Base-by-base conservation (phyloP, 1,139 yeast species). In the Suhomyces choctaworum region DNA sequence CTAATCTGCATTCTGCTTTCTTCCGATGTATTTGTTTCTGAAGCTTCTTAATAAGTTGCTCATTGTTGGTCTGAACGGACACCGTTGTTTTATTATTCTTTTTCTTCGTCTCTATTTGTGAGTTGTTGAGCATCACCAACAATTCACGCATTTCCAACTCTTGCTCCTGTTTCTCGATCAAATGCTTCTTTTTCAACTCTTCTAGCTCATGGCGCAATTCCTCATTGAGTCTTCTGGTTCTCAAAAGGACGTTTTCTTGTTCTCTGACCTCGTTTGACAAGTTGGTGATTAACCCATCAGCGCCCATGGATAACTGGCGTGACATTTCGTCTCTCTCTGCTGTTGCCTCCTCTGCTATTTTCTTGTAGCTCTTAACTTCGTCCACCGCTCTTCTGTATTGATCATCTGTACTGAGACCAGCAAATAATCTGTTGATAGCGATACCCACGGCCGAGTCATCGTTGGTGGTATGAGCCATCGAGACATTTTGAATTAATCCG, bases 71-170 rank as follows among this genome's bases (percentile, higher is more conserved):
- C 40, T 61, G 62, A 23, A 68, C 54, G 34, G 58, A 59, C 5
- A 66, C 52, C 30, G 70, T 60, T 32, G 76, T 60, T 40, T 71
- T 68, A 40, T 72, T 60, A 42, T 60, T 50, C 41, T 64, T 47
- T 35, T 58, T 56, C 43, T 60, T 42, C 33, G 58, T 47, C 24
- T 58, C 61, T 34, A 65, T 48, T 32, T 63, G 58, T 5, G 69
- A 66, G 33, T 53, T 53, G 44, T 76, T 76, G 33, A 88, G 62
- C 69, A 85, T 73, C 36, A 90, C 72, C 38, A 87, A 67, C 58
- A 92, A 74, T 56, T 90, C 96, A 40, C 97, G 74, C 73, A 86
- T 79, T 59, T 90, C 96, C 20, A 85, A 68, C 54, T 90, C 97
- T 51, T 84, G 94, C 46, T 83, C 82, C 54, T 89, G 96, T 50